These are phyloP conservation scores for Nowakowskiella sp. DNA, from an alignment of 192 early-diverging fungal genomes.

Conservation along the genomic window DNA sequence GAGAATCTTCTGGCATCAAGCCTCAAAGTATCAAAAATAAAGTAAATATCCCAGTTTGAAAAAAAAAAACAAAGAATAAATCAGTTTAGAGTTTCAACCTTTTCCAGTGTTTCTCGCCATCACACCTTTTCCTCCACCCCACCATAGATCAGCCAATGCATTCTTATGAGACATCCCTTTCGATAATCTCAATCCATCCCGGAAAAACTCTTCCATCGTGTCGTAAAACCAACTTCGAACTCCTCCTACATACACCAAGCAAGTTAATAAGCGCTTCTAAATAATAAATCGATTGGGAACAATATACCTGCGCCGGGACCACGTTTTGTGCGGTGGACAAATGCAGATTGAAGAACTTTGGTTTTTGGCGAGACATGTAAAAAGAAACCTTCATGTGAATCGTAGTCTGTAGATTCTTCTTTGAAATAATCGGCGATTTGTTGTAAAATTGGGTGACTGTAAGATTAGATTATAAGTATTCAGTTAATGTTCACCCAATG, in stretches of 20 bases:
- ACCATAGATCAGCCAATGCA: constrained; percentile 33
- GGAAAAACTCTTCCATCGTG: constrained; percentile 19
- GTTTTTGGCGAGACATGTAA: constrained; percentile 10
- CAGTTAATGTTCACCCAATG: too few relatives aligned
- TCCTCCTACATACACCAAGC: too few relatives aligned
- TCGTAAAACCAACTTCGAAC: constrained; percentile 24
- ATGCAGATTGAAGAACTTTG: constrained; percentile 11
- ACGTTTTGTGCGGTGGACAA: constrained; percentile 18
- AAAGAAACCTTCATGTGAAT: constrained; percentile 20
- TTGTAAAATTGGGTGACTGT: constrained; percentile 16
- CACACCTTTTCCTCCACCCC: constrained; percentile 41
- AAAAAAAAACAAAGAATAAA: too few relatives aligned
- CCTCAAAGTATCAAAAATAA: too few relatives aligned
- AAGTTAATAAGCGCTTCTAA: too few relatives aligned
- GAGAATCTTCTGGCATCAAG: constrained; percentile 8
- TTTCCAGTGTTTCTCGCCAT: constrained; percentile 31
- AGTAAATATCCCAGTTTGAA: too few relatives aligned
- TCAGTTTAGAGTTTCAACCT: too few relatives aligned
- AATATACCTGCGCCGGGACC: constrained; percentile 21
- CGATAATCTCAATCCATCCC: constrained; percentile 31
- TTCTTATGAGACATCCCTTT: constrained; percentile 38
- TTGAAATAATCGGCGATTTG: constrained; percentile 16
- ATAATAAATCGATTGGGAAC: too few relatives aligned
- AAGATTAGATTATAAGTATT: too few relatives aligned
- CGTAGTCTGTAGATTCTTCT: constrained; percentile 13